Percentiles rank a stretch among this genome's conserved stretches.
Conservation (phyloP, 768 basidiomycete genomes). For the Serendipita vermifera region DNA sequence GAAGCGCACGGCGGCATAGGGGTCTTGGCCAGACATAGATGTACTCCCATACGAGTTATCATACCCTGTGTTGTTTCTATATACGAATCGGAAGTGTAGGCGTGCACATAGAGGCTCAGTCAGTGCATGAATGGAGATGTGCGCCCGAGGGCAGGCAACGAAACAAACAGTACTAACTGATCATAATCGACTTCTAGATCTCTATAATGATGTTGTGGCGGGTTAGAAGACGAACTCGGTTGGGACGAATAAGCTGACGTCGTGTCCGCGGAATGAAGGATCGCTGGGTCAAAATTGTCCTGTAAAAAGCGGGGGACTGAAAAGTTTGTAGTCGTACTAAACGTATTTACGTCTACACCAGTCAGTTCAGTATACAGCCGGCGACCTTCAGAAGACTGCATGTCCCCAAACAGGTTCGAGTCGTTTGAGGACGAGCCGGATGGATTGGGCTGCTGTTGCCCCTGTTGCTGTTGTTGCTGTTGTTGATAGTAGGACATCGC, state of each 20-base stretch:
- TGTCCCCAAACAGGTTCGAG: too few relatives aligned
- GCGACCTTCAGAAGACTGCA: too few relatives aligned
- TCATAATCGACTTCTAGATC: neutral
- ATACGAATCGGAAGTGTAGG: too few relatives aligned
- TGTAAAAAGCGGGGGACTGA: conserved; percentile 10
- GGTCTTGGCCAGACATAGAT: neutral
- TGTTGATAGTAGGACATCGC: too few relatives aligned
- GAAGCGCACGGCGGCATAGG: neutral
- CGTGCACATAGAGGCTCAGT: too few relatives aligned
- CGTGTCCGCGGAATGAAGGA: neutral
- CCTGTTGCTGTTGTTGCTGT: too few relatives aligned
- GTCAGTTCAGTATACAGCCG: too few relatives aligned
- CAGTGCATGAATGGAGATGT: too few relatives aligned
- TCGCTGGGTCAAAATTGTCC: conserved; percentile 2
- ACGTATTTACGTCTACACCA: too few relatives aligned
- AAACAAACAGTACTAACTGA: neutral
- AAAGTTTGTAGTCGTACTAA: too few relatives aligned
- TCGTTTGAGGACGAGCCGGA: too few relatives aligned
- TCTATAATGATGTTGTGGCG: neutral
- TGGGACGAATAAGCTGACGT: neutral
- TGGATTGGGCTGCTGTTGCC: too few relatives aligned
- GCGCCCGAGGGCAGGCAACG: neutral
- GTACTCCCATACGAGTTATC: neutral
- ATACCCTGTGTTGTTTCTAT: conserved; percentile 5
- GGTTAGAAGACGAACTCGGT: neutral